Evolutionary conservation across 106 monocot species (phyloP), one percentile per base, ranked within the genome.

Genomic region (Ottelia alismoides): DNA sequence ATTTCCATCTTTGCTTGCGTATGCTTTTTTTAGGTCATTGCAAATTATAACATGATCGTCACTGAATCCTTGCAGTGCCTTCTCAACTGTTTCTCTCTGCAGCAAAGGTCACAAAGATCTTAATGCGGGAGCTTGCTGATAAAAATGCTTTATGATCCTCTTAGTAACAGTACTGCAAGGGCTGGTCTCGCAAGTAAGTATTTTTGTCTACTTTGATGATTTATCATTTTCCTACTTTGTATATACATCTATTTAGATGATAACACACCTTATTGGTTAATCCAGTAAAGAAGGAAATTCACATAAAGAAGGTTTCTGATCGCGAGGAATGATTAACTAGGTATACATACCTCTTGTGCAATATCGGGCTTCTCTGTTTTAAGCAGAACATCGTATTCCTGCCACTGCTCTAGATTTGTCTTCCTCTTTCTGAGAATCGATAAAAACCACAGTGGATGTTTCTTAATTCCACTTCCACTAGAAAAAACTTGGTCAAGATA

Each of bases 291-390:
- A n/a, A n/a, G n/a, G n/a, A n/a, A n/a, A n/a, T n/a, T n/a, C n/a
- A n/a, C n/a, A n/a, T n/a, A n/a, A n/a, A n/a, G n/a, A n/a, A n/a
- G n/a, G n/a, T n/a, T n/a, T n/a, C n/a, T n/a, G n/a, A n/a, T n/a
- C n/a, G n/a, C n/a, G n/a, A n/a, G n/a, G n/a, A n/a, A n/a, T n/a
- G n/a, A n/a, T n/a, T n/a, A n/a, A n/a, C n/a, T n/a, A 22, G 44
- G 18, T 23, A 31, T 31, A 20, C 21, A 31, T 74, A 74, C 74
- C 57, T 74, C 74, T 51, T 46, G 74, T 52, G 57, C 27, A 57
- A 74, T 63, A 68, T 74, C 74, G 16, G 62, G 56, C 31, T 58
- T 74, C 17, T 74, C 74, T 51, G 63, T 31, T 24, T 68, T 48
- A 24, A 74, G 30, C 44, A 57, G 45, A 68, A 57, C 28, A 20